Base-by-base conservation (phyloP, 345 rosid species). In the Citrus australasica region DNA sequence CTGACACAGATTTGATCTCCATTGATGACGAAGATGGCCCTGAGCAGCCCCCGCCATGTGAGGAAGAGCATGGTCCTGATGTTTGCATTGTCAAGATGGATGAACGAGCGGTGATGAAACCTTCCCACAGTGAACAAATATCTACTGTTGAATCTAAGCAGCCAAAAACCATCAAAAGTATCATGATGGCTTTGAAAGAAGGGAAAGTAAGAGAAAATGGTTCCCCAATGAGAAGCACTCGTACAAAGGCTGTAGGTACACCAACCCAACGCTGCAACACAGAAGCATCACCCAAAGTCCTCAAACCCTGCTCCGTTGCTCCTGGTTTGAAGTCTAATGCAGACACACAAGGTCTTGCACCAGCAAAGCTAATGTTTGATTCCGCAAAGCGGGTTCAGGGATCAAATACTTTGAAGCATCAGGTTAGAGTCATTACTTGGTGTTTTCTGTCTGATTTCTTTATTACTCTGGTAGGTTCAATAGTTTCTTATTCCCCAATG, bases 111-210 rank as follows among this genome's bases (percentile, higher is more conserved):
- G 75, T 68, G 55, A 69, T 71, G 76, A 91, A 86, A 79, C 87
- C 88, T 35, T 67, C 84, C 25, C 84, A 79, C 48, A 79, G 69
- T 80, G 90, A 84, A 74, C 92, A 83, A 38, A 84, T 84, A 65
- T 80, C 88, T 63, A 89, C 83, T 61, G 83, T 79, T 48, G 92
- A 89, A 81, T 70, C 87, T 79, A 92, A 87, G 89, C 95, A 92
- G 79, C 95, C 98, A 4, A 96, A 91, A 82, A 90, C 93, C 69
- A 94, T 94, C 60, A 92, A 86, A 84, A 86, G 82, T 82, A 92
- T 94, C 67, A 92, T 96, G 97, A 91, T 89, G 90, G 91, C 98
- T 79, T 80, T 96, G 79, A 96, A 91, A 88, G 99, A 94, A 89
- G 99, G 94, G 67, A 91, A 91, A 85, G 85, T 84, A 71, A 88